Evolutionary conservation across 2,329 filamentous ascomycete species (phyloP).

Genomic region (Pseudogymnoascus verrucosus): DNA sequence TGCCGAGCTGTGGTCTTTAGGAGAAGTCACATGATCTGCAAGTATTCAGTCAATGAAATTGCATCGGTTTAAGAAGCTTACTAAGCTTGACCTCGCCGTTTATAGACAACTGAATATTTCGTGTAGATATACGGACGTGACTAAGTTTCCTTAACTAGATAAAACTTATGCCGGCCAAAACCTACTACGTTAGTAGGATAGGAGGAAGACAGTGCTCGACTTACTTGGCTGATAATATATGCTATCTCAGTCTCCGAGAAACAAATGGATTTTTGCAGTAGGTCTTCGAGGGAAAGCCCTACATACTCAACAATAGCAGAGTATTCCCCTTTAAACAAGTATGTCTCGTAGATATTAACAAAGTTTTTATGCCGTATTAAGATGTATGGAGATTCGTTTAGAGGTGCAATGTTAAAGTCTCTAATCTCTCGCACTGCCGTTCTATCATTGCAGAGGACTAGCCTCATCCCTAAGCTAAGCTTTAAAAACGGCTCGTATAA

Average conservation of each 20-base stretch:
- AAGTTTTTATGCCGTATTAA: not conserved
- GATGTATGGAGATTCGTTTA: not conserved
- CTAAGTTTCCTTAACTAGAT: not conserved
- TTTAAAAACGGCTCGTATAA: conserved; percentile 10
- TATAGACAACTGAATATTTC: not conserved
- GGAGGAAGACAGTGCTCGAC: not conserved
- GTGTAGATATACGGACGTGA: not conserved
- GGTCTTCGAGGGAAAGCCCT: not conserved
- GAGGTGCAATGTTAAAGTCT: not conserved
- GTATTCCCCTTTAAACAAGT: not conserved
- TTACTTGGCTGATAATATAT: conserved; percentile 10
- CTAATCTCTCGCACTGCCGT: not conserved
- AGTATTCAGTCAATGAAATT: not conserved
- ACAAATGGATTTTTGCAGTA: not conserved
- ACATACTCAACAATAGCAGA: not conserved
- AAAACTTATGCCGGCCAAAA: not conserved
- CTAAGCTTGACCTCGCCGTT: not conserved
- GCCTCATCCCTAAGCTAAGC: not conserved
- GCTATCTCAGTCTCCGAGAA: not conserved
- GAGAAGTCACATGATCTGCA: too few species aligned
- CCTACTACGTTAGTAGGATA: not conserved
- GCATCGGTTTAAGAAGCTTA: not conserved
- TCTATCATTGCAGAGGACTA: conserved; percentile 8
- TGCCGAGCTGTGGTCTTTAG: too few species aligned
- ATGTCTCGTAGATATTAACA: not conserved